Conservation (phyloP, 2,329 filamentous ascomycete species). For the Diaporthe sp. region DNA sequence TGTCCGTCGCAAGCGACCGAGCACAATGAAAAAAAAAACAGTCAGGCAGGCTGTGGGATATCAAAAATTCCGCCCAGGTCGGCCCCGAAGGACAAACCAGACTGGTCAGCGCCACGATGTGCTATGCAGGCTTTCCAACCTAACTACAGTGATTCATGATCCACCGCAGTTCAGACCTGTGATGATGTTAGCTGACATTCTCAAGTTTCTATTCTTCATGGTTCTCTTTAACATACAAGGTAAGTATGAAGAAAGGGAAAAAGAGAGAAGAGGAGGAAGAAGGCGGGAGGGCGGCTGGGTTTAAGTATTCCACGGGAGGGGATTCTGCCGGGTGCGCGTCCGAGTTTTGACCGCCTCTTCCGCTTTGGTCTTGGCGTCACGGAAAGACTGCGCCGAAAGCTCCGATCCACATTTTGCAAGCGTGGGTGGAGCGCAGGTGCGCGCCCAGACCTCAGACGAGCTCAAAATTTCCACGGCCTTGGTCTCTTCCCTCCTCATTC, state of each 20-base stretch:
- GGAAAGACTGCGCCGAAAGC: slow-evolving; percentile 40
- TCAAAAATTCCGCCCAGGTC: slow-evolving; percentile 66
- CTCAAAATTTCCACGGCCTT: slow-evolving; percentile 4
- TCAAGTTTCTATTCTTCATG: no score
- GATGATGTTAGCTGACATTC: no score
- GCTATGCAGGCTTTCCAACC: slow-evolving; percentile 66
- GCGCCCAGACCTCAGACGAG: neutral
- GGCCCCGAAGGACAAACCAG: slow-evolving; percentile 67
- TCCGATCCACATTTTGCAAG: slow-evolving; percentile 39
- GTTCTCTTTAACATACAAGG: neutral
- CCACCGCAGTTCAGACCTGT: slow-evolving; percentile 46
- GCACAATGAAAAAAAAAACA: slow-evolving; percentile 64
- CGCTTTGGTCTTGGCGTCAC: neutral
- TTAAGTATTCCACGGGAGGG: slow-evolving; percentile 12
- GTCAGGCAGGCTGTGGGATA: slow-evolving; percentile 48
- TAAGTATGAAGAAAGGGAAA: slow-evolving; percentile 44
- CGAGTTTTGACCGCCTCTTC: slow-evolving; percentile 2
- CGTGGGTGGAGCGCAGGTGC: neutral
- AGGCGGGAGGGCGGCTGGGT: slow-evolving; percentile 14
- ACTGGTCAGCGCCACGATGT: slow-evolving; percentile 64
- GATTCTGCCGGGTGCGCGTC: slow-evolving; percentile 23
- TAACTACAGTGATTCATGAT: slow-evolving; percentile 60
- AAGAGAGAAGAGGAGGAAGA: slow-evolving; percentile 47
- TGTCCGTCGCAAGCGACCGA: slow-evolving; percentile 54
- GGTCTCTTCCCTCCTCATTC: slow-evolving; percentile 3